Evolutionary conservation across 352 stramenopile species (phyloP).

Genomic region (Thraustochytrium sp.): DNA sequence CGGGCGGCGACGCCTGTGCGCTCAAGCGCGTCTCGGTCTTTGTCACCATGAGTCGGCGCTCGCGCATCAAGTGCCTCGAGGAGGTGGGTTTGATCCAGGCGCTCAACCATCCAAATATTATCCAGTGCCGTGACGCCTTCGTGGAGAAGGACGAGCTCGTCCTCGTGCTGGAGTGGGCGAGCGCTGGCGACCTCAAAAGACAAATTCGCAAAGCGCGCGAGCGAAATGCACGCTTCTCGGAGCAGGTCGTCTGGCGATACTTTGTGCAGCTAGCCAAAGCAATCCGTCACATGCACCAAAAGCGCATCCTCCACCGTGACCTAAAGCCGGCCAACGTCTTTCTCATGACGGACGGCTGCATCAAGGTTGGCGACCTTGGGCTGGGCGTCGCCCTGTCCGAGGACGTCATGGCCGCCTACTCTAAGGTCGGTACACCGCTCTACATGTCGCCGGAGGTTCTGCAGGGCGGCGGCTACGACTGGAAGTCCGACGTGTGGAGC

Average conservation of each 20-base stretch:
- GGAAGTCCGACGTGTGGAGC: conserved; percentile 90
- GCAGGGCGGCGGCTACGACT: conserved; percentile 82
- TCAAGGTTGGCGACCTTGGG: conserved; percentile 71
- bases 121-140: conserved; percentile 84
- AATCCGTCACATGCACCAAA: conserved; percentile 73
- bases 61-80: conserved; percentile 78
- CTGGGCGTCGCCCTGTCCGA: conserved; percentile 52
- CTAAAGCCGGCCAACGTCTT: conserved; percentile 90
- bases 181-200: conserved; percentile 82
- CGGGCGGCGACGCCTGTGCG: conserved; percentile 67
- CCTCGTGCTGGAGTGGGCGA: conserved; percentile 88
- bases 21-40: conserved; percentile 89
- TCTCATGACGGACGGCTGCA: conserved; percentile 72
- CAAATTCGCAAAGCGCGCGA: conserved; percentile 82
- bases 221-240: conserved; percentile 70
- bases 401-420: conserved; percentile 51
- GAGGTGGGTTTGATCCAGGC: conserved; percentile 77
- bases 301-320: conserved; percentile 86
- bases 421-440: conserved; percentile 78
- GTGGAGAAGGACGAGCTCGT: conserved; percentile 78
- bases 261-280: conserved; percentile 78
- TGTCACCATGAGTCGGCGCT: conserved; percentile 76
- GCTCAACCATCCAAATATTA: conserved; percentile 78
- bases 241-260: conserved; percentile 86
- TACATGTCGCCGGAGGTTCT: conserved; percentile 92